Base-by-base conservation (phyloP, 192 early-diverging fungal genomes). In the Dispira parvispora region DNA sequence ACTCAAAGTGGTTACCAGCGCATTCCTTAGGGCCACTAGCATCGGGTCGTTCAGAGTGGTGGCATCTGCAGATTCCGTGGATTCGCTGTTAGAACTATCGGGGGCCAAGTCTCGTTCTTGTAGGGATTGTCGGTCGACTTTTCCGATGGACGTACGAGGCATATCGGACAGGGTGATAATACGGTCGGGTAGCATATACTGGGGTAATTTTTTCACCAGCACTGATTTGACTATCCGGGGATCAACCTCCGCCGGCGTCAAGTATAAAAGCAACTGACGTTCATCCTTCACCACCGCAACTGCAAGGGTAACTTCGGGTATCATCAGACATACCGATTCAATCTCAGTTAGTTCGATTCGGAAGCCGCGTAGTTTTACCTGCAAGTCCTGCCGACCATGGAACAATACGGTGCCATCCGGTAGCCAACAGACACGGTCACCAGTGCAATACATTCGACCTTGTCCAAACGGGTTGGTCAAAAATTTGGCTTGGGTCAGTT, bases 281-380 rank as follows among this genome's bases (percentile, higher is more conserved):
- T 38, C 32, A 18, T 63, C 45, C 45, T 49, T 63, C 32, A 63
- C 62, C 13, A 49, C 10, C 32, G 62, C 62, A 0, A n/a, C 62
- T 2, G 45, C 43, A 26, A 32, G 26, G 27, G 43, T 38, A n/a
- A 63, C 62, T 27, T 20, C 18, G 18, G 10, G 14, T 16, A 52
- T 11, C 14, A 43, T 14, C 14, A 16, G 42, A 12, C 10, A 11
- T 8, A 43, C 2, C 18, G 12, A 26, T 43, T 83, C 81, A 62
- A 84, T 82, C 65, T 84, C 83, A 25, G 75, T 73, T 26, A 84
- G 61, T 67, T 84, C 83, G 42, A 84, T 84, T 18, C 83, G 64
- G 72, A 80, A 83, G 43, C 83, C 83, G 38, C 81, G 77, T 62
- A 84, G 79, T 70, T 84, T 84, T 66, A 84, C 80, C 61, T 84